Evolutionary conservation across 176 grass and related monocot species (phyloP).

Genomic region (Triticum timopheevii): DNA sequence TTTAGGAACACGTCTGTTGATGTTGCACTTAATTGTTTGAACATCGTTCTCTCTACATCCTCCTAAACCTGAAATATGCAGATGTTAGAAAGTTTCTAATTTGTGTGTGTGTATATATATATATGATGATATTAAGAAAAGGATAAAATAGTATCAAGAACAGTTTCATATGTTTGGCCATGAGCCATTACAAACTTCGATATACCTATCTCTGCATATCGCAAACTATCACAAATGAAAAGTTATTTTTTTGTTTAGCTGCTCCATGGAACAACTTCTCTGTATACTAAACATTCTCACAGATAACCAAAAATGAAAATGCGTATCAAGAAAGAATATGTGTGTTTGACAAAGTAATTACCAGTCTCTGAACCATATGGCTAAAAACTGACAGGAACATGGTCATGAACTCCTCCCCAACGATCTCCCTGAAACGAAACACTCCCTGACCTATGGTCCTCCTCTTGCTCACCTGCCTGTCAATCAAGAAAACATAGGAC

Average conservation of each 20-base stretch:
- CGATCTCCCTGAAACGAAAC: constrained; percentile 23
- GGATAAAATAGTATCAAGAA: no score
- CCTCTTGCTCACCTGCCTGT: constrained; percentile 30
- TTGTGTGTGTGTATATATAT: neutral
- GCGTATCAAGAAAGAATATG: neutral
- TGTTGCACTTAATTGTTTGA: constrained; percentile 18
- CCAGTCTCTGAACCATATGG: constrained; percentile 39
- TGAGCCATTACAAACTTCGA: no score
- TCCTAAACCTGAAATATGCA: constrained; percentile 22
- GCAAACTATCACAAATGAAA: no score
- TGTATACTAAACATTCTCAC: neutral
- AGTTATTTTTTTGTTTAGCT: neutral
- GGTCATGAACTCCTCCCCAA: constrained; percentile 31
- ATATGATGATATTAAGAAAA: no score
- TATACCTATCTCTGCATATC: no score
- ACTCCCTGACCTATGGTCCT: neutral
- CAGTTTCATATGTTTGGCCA: no score
- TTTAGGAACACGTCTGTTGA: neutral
- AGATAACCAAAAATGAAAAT: neutral
- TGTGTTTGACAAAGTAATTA: constrained; percentile 16
- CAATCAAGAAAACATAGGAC: neutral
- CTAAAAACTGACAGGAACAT: constrained; percentile 25
- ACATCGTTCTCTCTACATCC: constrained; percentile 15
- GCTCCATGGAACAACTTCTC: neutral
- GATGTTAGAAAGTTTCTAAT: neutral